Percentiles rank a stretch among this genome's conserved stretches.
These are phyloP conservation scores for Phellopilus nigrolimitatus DNA, from an alignment of 1,284 basidiomycete genomes.

Conservation along the genomic window DNA sequence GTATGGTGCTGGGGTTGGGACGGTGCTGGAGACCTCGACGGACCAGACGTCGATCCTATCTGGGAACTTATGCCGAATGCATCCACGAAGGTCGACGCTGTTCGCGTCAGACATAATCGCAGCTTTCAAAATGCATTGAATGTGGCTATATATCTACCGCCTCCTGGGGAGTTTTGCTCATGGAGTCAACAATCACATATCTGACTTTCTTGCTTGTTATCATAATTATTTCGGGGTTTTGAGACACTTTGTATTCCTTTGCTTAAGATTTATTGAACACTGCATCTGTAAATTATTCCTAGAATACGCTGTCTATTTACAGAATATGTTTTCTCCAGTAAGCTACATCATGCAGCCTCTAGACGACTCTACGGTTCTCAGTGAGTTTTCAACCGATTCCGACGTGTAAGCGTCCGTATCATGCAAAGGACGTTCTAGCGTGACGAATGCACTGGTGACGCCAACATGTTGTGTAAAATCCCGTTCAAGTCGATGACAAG, in stretches of 20 bases:
- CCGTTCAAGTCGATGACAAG: too few relatives aligned
- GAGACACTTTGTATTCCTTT: not conserved
- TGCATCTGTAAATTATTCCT: not conserved
- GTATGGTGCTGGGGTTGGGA: constrained; percentile 99
- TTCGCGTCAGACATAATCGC: constrained; percentile 75
- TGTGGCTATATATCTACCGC: not conserved
- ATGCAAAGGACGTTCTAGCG: too few relatives aligned
- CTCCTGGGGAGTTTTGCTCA: too few relatives aligned
- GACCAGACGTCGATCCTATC: constrained; percentile 91
- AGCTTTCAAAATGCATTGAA: constrained; percentile 29
- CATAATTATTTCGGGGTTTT: not conserved
- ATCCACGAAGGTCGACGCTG: constrained; percentile 54
- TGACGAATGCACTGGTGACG: too few relatives aligned
- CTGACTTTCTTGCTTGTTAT: not conserved
- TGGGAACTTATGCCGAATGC: constrained; percentile 84
- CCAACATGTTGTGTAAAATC: too few relatives aligned
- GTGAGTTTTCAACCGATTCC: too few relatives aligned
- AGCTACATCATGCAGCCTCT: too few relatives aligned
- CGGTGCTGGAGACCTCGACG: constrained; percentile 92
- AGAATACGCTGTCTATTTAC: too few relatives aligned
- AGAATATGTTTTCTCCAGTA: too few relatives aligned
- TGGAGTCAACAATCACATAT: not conserved
- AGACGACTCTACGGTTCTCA: too few relatives aligned
- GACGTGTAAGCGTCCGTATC: too few relatives aligned
- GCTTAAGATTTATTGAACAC: too few relatives aligned